Base-by-base conservation (phyloP, 805 yeast species). In the Torulaspora quercuum region DNA sequence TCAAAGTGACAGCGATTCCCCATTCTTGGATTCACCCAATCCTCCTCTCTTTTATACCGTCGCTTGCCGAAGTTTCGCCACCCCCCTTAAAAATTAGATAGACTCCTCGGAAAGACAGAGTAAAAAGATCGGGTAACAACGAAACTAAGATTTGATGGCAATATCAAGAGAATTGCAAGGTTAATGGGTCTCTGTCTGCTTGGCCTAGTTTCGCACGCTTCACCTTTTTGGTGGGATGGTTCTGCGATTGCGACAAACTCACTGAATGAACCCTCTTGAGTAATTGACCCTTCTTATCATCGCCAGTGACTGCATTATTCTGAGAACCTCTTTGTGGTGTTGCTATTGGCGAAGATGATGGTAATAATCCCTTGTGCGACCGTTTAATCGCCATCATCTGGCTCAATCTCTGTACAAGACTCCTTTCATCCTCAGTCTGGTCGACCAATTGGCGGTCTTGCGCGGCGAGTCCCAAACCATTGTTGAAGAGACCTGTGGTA, bases 401-500 rank as follows among this genome's bases (percentile, higher is more conserved):
- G 27, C 41, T 42, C 17, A 53, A 32, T 27, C 50, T 45, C 13
- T 38, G 45, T 2, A 48, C 56, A 5, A 49, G 37, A 14, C 38
- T 41, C 28, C 39, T 38, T 33, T 57, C 64, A 11, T 53, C 55
- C 3, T 37, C 47, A 3, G 59, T 49, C 37, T 57, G 61, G 11
- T 40, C 22, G 7, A 45, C 33, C 3, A 53, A 39, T 11, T 14
- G 28, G 6, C 56, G 42, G 16, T 44, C 45, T 10, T 48, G 38
- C 12, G 40, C 37, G 6, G 42, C 24, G 5, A 43, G 31, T 4
- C 46, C 41, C 8, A 61, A 59, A 6, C 79, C 80, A 9, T 69
- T 72, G 35, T 73, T 70, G 59, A 72, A 80, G 13, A 81, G 57
- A 1, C 89, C 89, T 0, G 87, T 78, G 1, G 73, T 59, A 47